phyloP scores from a whole-genome alignment of 2,329 filamentous ascomycete genomes.

The Fusarium sp. region DNA sequence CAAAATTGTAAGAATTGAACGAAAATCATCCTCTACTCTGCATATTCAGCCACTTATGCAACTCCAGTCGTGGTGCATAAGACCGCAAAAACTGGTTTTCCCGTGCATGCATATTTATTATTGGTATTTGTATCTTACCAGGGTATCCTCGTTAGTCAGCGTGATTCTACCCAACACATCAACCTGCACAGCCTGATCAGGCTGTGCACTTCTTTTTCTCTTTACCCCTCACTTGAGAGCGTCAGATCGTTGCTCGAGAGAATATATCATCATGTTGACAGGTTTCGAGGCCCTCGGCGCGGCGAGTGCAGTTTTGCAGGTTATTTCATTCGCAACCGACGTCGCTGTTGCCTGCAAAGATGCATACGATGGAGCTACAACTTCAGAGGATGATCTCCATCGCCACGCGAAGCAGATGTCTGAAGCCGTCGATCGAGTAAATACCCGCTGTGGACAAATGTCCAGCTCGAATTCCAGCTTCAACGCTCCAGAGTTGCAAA shows the following conservation, averaged over 20 bases:
- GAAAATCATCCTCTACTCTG: fast-evolving
- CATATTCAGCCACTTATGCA: neutral
- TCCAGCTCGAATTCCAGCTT: fast-evolving
- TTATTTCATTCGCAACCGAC: conserved; percentile 16
- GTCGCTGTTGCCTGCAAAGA: neutral
- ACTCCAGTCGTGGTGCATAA: fast-evolving
- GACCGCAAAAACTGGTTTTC: neutral
- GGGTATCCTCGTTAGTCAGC: too few relatives aligned
- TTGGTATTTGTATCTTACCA: too few relatives aligned
- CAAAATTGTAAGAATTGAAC: fast-evolving
- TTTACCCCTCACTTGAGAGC: neutral
- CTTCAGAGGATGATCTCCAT: conserved; percentile 7
- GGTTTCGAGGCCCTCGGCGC: conserved; percentile 25
- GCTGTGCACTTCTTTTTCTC: too few relatives aligned
- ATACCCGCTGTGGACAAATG: neutral
- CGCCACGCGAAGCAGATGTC: neutral
- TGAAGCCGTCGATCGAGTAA: neutral
- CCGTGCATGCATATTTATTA: neutral
- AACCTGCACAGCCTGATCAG: neutral
- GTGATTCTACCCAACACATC: neutral
- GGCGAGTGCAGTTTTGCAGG: conserved; percentile 26
- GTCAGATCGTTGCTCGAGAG: fast-evolving
- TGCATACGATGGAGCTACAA: conserved; percentile 2
- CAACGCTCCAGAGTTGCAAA: neutral
- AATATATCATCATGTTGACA: fast-evolving